phyloP scores from a whole-genome alignment of 306 rosid species.

The Sindora glabra region DNA sequence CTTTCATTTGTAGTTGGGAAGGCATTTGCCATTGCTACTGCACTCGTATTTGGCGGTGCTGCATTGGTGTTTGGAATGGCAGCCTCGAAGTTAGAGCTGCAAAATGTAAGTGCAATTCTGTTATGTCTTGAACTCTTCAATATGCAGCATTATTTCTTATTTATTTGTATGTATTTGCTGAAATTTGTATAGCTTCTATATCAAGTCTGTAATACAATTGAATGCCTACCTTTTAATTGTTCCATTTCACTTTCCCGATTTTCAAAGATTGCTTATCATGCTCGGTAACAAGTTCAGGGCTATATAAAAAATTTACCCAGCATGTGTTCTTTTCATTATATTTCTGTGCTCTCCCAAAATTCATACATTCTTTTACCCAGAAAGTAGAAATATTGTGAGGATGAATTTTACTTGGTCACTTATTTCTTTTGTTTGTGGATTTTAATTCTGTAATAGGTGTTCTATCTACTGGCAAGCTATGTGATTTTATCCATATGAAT shows the following conservation, averaged over 20 bases:
- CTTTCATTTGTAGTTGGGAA: conserved; percentile 55
- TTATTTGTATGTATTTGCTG: background rate
- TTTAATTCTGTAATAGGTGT: background rate
- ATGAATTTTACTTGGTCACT: background rate
- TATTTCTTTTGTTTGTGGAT: background rate
- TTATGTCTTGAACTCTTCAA: conserved; percentile 7
- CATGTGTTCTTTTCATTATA: too few relatives aligned
- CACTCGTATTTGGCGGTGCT: conserved; percentile 69
- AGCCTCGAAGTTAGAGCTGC: conserved; percentile 59
- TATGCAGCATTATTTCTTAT: background rate
- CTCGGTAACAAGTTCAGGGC: conserved; percentile 6
- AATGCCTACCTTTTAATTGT: background rate
- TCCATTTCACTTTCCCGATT: background rate
- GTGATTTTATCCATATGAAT: background rate
- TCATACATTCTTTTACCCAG: background rate
- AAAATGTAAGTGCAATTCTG: conserved; percentile 40
- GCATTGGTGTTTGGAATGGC: conserved; percentile 54
- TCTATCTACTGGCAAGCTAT: background rate
- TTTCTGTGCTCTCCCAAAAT: too few relatives aligned
- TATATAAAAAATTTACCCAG: background rate
- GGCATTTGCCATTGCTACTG: conserved; percentile 75
- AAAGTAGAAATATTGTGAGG: background rate
- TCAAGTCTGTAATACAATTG: background rate
- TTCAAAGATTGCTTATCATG: conserved; percentile 8
- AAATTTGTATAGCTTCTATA: too few relatives aligned